Conservation (phyloP, 148 eudicot species). For the Polygonum aviculare region DNA sequence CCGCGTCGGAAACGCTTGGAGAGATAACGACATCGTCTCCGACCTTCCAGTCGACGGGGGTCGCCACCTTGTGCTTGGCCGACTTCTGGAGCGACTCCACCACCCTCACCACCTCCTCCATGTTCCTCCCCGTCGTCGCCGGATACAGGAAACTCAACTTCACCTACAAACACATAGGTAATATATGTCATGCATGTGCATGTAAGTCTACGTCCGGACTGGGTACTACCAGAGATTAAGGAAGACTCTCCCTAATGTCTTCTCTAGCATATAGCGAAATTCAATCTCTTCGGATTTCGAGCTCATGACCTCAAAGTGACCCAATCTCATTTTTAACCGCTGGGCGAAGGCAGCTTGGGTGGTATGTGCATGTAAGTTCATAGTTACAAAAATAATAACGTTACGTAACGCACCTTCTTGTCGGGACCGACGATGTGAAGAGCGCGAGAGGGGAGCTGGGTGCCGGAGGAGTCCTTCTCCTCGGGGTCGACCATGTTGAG, state of each 20-base stretch:
- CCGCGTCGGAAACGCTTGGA: slow-evolving; percentile 47
- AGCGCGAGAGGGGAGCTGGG: slow-evolving; percentile 60
- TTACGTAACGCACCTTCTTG: slow-evolving; percentile 22
- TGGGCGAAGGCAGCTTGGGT: too few species aligned
- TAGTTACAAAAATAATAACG: too few species aligned
- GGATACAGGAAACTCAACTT: slow-evolving; percentile 84
- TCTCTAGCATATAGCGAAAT: too few species aligned
- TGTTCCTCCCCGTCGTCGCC: slow-evolving; percentile 80
- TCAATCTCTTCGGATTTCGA: too few species aligned
- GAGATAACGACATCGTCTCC: slow-evolving; percentile 72
- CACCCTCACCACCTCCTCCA: slow-evolving; percentile 86
- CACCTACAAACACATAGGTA: slow-evolving; percentile 10
- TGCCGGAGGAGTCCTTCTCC: slow-evolving; percentile 46
- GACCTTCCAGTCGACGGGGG: slow-evolving; percentile 81
- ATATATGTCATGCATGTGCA: too few species aligned
- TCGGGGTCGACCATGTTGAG: slow-evolving; percentile 93
- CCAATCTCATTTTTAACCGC: too few species aligned
- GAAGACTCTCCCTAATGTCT: too few species aligned
- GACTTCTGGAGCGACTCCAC: slow-evolving; percentile 64
- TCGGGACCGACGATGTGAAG: slow-evolving; percentile 79
- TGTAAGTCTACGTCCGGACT: too few species aligned
- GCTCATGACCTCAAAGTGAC: too few species aligned
- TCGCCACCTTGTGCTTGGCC: slow-evolving; percentile 58
- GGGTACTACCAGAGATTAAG: too few species aligned
- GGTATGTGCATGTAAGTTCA: too few species aligned